A percentile compares a stretch with the other conserved stretches of the same genome.
Conservation (phyloP, 805 yeast species). For the Ogataea allantospora region DNA sequence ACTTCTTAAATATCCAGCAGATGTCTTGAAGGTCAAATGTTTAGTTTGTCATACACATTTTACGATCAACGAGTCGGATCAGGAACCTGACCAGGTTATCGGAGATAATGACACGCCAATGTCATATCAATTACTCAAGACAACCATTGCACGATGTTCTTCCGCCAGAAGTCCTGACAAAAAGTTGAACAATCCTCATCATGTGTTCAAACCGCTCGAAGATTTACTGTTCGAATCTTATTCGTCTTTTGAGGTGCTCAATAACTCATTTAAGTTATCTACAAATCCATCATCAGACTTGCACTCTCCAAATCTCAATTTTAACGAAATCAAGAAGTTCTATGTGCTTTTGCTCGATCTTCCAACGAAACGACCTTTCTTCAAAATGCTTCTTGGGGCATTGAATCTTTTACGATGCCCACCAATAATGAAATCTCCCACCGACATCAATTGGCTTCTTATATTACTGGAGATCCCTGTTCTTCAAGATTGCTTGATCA, state of each 20-base stretch:
- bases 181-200: slow-evolving; percentile 13
- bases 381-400: slow-evolving; percentile 51
- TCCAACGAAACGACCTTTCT: slow-evolving; percentile 63
- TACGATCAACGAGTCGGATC: slow-evolving; percentile 1
- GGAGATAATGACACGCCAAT: slow-evolving; percentile 16
- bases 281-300: slow-evolving; percentile 16
- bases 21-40: slow-evolving; percentile 50
- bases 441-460: slow-evolving; percentile 55
- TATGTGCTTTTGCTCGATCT: slow-evolving; percentile 47
- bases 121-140: slow-evolving; percentile 35
- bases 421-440: slow-evolving; percentile 38
- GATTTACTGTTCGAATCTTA: slow-evolving; percentile 46
- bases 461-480: slow-evolving; percentile 70
- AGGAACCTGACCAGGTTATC: not conserved
- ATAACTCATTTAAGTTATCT: slow-evolving; percentile 51
- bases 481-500: slow-evolving; percentile 45
- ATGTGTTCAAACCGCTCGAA: slow-evolving; percentile 49
- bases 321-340: slow-evolving; percentile 43
- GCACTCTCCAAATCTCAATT: slow-evolving; percentile 52
- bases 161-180: slow-evolving; percentile 1
- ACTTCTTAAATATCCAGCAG: slow-evolving; percentile 37
- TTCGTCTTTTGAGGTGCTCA: slow-evolving; percentile 45
- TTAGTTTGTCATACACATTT: slow-evolving; percentile 53
- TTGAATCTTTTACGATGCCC: slow-evolving; percentile 54
- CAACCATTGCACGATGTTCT: slow-evolving; percentile 37